Percentiles rank a stretch among this genome's conserved stretches.
Evolutionary conservation across 192 early-diverging fungal species (phyloP).

Genomic region (Backusella tuberculispora): DNA sequence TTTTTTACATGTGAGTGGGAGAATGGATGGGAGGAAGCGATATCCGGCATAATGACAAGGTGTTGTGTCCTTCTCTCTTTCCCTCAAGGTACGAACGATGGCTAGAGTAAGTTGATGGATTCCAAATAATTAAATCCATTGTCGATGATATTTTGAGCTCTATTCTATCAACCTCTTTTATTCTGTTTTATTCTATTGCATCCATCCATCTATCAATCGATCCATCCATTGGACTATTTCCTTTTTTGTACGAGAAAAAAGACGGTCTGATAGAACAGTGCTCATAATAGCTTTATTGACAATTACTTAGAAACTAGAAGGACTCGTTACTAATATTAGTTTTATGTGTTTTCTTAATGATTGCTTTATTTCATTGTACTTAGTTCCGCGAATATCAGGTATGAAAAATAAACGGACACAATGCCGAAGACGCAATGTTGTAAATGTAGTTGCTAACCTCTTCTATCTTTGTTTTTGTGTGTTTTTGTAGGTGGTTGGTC

Average conservation of each 20-base stretch:
- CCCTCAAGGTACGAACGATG: constrained; percentile 10
- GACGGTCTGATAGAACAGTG: no score
- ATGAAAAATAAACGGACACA: not conserved
- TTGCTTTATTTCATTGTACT: not conserved
- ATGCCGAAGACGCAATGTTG: not conserved
- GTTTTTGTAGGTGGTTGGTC: constrained; percentile 79
- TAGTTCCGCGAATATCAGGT: constrained; percentile 42
- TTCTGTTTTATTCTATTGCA: not conserved
- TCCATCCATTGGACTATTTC: not conserved
- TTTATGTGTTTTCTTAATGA: no score
- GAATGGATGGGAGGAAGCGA: not conserved
- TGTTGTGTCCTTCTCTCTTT: constrained; percentile 4
- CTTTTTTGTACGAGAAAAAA: not conserved
- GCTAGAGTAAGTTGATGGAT: constrained; percentile 5
- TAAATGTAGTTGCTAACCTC: constrained; percentile 29
- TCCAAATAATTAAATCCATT: not conserved
- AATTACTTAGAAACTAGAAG: not conserved
- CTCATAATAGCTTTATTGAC: not conserved
- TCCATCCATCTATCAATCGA: constrained; percentile 12
- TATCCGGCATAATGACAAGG: constrained; percentile 8
- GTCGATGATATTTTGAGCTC: not conserved
- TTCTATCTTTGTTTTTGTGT: not conserved
- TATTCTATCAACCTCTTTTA: not conserved
- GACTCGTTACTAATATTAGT: not conserved
- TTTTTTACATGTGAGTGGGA: not conserved